These are phyloP conservation scores for Glebionis coronaria DNA, from an alignment of 129 eudicot genomes.

Conservation along the genomic window DNA sequence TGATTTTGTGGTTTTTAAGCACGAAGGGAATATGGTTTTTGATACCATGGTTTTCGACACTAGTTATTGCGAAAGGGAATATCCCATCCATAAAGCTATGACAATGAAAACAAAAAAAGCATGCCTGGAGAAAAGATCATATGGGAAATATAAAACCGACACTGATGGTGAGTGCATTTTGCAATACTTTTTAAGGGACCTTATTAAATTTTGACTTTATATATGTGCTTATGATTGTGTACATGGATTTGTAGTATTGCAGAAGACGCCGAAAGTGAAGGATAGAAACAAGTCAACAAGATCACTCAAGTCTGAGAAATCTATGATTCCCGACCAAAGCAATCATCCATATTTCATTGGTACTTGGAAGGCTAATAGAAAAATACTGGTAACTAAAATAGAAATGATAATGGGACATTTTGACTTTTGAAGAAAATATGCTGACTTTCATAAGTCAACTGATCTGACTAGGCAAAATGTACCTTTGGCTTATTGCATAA, in stretches of 20 bases:
- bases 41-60: conserved; percentile 25
- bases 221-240: neutral
- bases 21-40: conserved; percentile 22
- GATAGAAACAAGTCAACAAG: neutral
- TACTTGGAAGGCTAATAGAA: neutral
- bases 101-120: too few relatives aligned
- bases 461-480: too few relatives aligned
- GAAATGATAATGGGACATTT: too few relatives aligned
- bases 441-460: too few relatives aligned
- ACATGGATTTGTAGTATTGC: conserved; percentile 7
- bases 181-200: neutral
- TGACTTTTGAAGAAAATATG: too few relatives aligned
- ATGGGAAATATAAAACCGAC: neutral
- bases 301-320: neutral
- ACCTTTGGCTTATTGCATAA: too few relatives aligned
- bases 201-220: conserved; percentile 2
- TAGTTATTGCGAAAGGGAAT: conserved; percentile 20
- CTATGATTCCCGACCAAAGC: neutral
- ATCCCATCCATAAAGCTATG: neutral
- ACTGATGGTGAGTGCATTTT: conserved; percentile 1
- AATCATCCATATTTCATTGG: neutral
- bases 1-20: conserved; percentile 29
- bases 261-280: conserved; percentile 7
- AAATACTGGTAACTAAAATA: too few relatives aligned
- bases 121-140: too few relatives aligned